Conservation (phyloP, 441 rosid genomes). For the Euphorbia corollata region DNA sequence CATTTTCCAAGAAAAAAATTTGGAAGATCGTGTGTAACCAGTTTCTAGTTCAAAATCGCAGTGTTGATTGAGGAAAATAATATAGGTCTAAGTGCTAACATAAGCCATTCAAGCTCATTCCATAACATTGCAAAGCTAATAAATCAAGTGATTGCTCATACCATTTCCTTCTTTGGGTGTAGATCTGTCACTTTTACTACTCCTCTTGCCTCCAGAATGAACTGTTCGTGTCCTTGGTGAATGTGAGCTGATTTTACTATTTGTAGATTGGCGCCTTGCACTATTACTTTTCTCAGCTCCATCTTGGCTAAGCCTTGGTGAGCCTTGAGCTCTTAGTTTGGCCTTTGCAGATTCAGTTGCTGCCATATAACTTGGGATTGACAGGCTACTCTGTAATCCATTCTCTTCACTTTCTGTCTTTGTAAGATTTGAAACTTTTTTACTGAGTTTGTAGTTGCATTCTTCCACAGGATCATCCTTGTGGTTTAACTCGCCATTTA, state of each 20-base stretch:
- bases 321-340: conserved; percentile 75
- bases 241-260: conserved; percentile 58
- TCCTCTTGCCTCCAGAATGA: conserved; percentile 47
- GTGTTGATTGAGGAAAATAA: background rate
- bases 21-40: background rate
- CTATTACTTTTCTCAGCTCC: conserved; percentile 47
- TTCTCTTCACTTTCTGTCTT: conserved; percentile 64
- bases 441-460: conserved; percentile 37
- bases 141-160: conserved; percentile 26
- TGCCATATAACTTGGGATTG: conserved; percentile 89
- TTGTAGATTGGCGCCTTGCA: conserved; percentile 64
- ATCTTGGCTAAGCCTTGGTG: conserved; percentile 62
- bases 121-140: conserved; percentile 2
- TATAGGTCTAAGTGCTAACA: background rate
- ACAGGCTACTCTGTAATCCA: conserved; percentile 55
- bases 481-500: too few species aligned
- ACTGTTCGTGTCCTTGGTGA: conserved; percentile 67
- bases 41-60: background rate
- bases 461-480: too few species aligned
- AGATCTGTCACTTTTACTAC: conserved; percentile 55
- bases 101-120: background rate
- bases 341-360: conserved; percentile 95
- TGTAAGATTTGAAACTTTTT: conserved; percentile 36
- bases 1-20: background rate
- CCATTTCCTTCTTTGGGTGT: conserved; percentile 59